These are phyloP conservation scores for Moesziomyces globuligerus DNA, from an alignment of 1,284 basidiomycete species.

Conservation along the genomic window DNA sequence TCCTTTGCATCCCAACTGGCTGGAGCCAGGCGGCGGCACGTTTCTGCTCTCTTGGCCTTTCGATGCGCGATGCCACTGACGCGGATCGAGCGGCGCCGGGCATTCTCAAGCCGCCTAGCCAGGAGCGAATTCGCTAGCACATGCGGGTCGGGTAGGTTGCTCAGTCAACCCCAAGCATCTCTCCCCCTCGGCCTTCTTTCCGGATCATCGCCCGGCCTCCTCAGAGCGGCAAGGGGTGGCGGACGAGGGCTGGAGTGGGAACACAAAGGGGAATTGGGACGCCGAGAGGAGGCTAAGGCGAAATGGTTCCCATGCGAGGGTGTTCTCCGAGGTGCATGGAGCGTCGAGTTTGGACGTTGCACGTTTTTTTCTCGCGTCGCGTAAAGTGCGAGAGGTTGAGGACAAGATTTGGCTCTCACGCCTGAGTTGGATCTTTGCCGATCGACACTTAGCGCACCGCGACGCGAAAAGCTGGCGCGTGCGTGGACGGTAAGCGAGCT, in stretches of 20 bases:
- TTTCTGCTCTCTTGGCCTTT: too few relatives aligned
- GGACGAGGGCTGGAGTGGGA: neutral
- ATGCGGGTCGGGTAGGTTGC: too few relatives aligned
- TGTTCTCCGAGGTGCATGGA: constrained; percentile 28
- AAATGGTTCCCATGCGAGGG: constrained; percentile 32
- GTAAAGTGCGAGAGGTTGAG: constrained; percentile 4
- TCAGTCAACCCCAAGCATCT: too few relatives aligned
- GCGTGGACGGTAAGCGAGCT: neutral
- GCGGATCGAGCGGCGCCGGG: too few relatives aligned
- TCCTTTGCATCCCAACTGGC: neutral
- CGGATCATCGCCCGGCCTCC: too few relatives aligned
- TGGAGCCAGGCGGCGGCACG: too few relatives aligned
- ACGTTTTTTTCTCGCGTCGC: constrained; percentile 13
- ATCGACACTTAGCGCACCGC: neutral
- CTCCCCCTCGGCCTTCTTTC: too few relatives aligned
- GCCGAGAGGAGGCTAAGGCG: neutral
- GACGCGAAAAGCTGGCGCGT: constrained; percentile 5
- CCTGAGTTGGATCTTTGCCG: neutral
- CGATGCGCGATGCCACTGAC: too few relatives aligned
- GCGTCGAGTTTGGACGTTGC: neutral
- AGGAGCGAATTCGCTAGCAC: too few relatives aligned
- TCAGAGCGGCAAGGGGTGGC: neutral
- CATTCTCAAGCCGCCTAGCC: too few relatives aligned
- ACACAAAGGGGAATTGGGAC: neutral
- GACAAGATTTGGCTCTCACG: neutral